These are phyloP conservation scores for Neoboletus brunneissimus DNA, from an alignment of 768 basidiomycete species.

Conservation along the genomic window DNA sequence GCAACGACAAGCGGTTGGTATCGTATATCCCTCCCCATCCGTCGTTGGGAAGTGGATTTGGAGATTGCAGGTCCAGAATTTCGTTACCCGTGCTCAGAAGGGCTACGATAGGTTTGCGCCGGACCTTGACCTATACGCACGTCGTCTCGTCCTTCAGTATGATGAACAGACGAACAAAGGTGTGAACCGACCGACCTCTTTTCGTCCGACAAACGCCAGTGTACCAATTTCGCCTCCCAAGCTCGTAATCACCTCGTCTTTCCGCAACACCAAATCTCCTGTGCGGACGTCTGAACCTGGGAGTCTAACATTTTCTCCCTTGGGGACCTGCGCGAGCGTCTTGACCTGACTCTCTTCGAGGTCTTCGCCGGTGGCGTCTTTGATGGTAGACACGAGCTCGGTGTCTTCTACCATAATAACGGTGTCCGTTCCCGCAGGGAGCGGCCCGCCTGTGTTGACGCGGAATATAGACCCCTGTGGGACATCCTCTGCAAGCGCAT, in stretches of 20 bases:
- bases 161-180: not conserved
- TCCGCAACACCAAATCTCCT: slow-evolving; percentile 65
- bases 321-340: slow-evolving; percentile 57
- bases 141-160: not conserved
- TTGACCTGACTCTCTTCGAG: slow-evolving; percentile 72
- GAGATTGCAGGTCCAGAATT: slow-evolving; percentile 58
- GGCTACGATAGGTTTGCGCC: slow-evolving; percentile 72
- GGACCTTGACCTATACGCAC: slow-evolving; percentile 56
- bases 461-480: slow-evolving; percentile 52
- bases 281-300: slow-evolving; percentile 71
- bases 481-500: slow-evolving; percentile 29
- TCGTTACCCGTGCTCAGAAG: slow-evolving; percentile 88
- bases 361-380: slow-evolving; percentile 37
- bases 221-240: slow-evolving; percentile 84
- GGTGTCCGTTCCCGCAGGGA: slow-evolving; percentile 71
- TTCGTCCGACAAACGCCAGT: slow-evolving; percentile 72
- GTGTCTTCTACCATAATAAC: slow-evolving; percentile 96
- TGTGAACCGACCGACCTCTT: slow-evolving; percentile 45
- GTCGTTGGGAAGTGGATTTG: slow-evolving; percentile 29
- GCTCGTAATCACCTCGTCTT: slow-evolving; percentile 57
- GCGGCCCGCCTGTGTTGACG: slow-evolving; percentile 82
- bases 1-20: slow-evolving; percentile 80
- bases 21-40: slow-evolving; percentile 79
- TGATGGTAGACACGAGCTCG: slow-evolving; percentile 55
- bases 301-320: slow-evolving; percentile 68